A percentile compares a stretch with the other conserved stretches of the same genome.
phyloP scores from a whole-genome alignment of 176 grass and related monocot genomes.

The Poa annua region DNA sequence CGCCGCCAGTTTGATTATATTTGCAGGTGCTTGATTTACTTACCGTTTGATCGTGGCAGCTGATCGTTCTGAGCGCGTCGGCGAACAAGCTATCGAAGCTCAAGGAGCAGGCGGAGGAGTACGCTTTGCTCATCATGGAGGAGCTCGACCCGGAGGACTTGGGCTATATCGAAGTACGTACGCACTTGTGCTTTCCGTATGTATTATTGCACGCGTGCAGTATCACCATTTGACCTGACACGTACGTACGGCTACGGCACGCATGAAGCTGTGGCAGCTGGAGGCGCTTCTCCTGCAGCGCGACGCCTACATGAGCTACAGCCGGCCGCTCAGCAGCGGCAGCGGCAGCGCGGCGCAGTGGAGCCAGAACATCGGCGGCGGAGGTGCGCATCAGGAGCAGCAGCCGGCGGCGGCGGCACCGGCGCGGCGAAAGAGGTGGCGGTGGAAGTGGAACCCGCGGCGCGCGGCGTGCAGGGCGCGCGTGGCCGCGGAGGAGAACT shows the following conservation, averaged over 20 bases:
- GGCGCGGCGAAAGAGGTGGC: background rate
- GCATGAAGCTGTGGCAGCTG: slow-evolving; percentile 74
- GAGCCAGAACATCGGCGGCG: slow-evolving; percentile 68
- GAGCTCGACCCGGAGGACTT: slow-evolving; percentile 98
- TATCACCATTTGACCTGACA: slow-evolving; percentile 16
- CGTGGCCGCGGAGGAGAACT: slow-evolving; percentile 80
- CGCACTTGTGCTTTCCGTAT: background rate
- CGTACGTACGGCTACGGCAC: background rate
- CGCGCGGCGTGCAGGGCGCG: slow-evolving; percentile 39
- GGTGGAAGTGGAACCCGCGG: background rate
- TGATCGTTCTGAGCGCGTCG: slow-evolving; percentile 92
- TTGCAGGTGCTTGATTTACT: background rate
- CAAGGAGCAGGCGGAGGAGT: slow-evolving; percentile 97
- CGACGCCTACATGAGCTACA: slow-evolving; percentile 87
- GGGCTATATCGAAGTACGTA: slow-evolving; percentile 96
- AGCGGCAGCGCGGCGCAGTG: slow-evolving; percentile 70
- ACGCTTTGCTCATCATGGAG: slow-evolving; percentile 95
- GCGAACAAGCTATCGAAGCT: slow-evolving; percentile 97
- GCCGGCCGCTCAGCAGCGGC: slow-evolving; percentile 67
- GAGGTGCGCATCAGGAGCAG: slow-evolving; percentile 11
- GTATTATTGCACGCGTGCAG: background rate
- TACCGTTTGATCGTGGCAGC: slow-evolving; percentile 38
- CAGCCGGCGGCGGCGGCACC: slow-evolving; percentile 42
- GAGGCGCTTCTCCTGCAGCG: slow-evolving; percentile 81
- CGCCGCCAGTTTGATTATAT: background rate